Conservation (phyloP, 2,329 filamentous ascomycete genomes). For the Salinomyces thailandicus region DNA sequence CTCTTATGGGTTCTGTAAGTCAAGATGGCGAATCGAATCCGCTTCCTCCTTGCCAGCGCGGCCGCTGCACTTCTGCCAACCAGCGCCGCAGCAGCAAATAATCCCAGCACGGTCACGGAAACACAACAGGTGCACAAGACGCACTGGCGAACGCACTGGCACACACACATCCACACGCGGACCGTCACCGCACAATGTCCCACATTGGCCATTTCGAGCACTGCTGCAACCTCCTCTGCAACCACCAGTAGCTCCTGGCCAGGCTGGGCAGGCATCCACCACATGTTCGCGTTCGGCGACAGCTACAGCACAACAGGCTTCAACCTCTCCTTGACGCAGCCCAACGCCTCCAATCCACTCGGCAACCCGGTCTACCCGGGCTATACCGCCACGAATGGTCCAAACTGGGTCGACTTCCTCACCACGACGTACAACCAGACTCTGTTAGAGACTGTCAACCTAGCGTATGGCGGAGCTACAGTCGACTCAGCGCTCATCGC, state of each 20-base stretch:
- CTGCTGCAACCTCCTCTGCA: background rate
- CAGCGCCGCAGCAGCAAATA: no score
- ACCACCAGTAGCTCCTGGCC: slow-evolving; percentile 8
- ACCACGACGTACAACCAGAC: slow-evolving; percentile 36
- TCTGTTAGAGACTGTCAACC: slow-evolving; percentile 40
- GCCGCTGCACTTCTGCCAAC: no score
- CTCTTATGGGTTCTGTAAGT: no score
- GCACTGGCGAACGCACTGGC: background rate
- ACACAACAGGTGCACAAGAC: background rate
- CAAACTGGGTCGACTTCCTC: slow-evolving; percentile 47
- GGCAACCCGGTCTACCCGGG: slow-evolving; percentile 49
- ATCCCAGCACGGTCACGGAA: background rate
- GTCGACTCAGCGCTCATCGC: slow-evolving; percentile 38
- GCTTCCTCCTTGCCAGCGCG: no score
- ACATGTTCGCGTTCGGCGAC: slow-evolving; percentile 36
- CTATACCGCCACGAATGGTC: slow-evolving; percentile 30
- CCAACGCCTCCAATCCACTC: slow-evolving; percentile 45
- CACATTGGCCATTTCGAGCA: background rate
- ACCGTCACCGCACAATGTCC: background rate
- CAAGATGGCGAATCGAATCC: no score
- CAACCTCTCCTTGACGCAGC: slow-evolving; percentile 41
- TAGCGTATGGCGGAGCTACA: slow-evolving; percentile 40
- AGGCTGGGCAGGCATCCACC: slow-evolving; percentile 15
- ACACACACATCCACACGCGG: background rate
- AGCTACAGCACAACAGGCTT: slow-evolving; percentile 51